Percentiles rank a stretch among this genome's conserved stretches.
phyloP scores from a whole-genome alignment of 768 basidiomycete species.

The Coprinopsis sp. region DNA sequence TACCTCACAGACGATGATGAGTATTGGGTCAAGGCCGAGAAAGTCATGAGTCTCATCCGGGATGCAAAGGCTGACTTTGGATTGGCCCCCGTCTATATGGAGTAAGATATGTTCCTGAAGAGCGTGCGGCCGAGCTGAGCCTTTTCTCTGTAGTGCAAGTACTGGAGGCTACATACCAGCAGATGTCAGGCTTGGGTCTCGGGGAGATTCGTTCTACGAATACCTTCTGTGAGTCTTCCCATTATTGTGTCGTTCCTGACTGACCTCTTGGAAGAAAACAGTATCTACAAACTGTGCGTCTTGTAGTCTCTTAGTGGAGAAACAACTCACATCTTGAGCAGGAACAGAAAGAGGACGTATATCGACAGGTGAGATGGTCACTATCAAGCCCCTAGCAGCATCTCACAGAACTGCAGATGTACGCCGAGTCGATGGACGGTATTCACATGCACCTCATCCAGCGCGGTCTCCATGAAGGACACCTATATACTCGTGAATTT shows the following conservation, averaged over 20 bases:
- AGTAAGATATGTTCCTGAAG: constrained; percentile 36
- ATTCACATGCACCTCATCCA: constrained; percentile 73
- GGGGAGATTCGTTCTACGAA: constrained; percentile 94
- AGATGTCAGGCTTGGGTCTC: constrained; percentile 83
- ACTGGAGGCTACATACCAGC: constrained; percentile 48
- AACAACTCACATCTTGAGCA: constrained; percentile 18
- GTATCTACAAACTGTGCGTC: constrained; percentile 70
- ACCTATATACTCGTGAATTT: constrained; percentile 83
- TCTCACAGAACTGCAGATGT: constrained; percentile 55
- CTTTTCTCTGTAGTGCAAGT: constrained; percentile 25
- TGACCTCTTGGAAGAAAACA: constrained; percentile 50
- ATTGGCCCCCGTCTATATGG: constrained; percentile 80
- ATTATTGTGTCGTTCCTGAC: neutral
- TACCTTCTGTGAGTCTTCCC: constrained; percentile 59
- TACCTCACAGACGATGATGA: constrained; percentile 67
- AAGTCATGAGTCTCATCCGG: constrained; percentile 71
- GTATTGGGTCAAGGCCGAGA: constrained; percentile 82
- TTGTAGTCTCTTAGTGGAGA: neutral
- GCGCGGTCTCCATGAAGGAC: constrained; percentile 49
- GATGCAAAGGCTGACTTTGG: constrained; percentile 60
- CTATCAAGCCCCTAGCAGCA: neutral
- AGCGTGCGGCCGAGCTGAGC: neutral
- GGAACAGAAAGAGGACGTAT: constrained; percentile 73
- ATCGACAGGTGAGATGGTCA: constrained; percentile 55
- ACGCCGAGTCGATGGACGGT: constrained; percentile 78